Percentiles rank a stretch among this genome's conserved stretches.
Conservation (phyloP, 768 basidiomycete species). For the Lyophyllum semitale region DNA sequence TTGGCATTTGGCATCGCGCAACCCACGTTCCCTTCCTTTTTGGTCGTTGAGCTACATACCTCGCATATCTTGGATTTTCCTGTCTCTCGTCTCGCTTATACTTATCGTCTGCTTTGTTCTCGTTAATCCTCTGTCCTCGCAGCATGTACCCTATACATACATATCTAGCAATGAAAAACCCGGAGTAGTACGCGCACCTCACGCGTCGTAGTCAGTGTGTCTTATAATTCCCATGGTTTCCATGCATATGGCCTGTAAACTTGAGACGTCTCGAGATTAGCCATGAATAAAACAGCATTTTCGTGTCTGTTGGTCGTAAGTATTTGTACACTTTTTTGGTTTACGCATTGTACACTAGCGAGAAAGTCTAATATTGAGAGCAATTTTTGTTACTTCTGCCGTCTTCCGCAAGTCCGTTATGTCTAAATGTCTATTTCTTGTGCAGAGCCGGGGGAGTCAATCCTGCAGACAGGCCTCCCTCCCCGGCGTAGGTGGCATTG, state of each 20-base stretch:
- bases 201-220: too few relatives aligned
- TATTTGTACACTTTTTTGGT: not conserved
- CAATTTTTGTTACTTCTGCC: conserved; percentile 9
- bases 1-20: not conserved
- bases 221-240: not conserved
- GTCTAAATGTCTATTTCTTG: conserved; percentile 51
- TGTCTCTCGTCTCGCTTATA: not conserved
- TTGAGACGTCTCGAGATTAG: too few relatives aligned
- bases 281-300: not conserved
- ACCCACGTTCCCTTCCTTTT: not conserved
- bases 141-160: conserved; percentile 1
- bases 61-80: not conserved
- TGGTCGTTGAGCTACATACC: not conserved
- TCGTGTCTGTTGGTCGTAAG: not conserved
- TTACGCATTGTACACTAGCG: conserved; percentile 9
- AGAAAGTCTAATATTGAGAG: conserved; percentile 9
- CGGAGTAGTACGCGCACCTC: not conserved
- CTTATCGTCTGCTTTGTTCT: not conserved
- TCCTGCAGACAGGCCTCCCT: conserved; percentile 80
- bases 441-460: conserved; percentile 68
- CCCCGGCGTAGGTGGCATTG: conserved; percentile 73
- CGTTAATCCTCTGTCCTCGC: not conserved
- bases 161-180: not conserved
- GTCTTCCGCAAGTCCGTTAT: conserved; percentile 10
- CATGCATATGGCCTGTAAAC: not conserved